phyloP scores from a whole-genome alignment of 371 early-diverging fungal species.

The Apophysomyces variabilis region DNA sequence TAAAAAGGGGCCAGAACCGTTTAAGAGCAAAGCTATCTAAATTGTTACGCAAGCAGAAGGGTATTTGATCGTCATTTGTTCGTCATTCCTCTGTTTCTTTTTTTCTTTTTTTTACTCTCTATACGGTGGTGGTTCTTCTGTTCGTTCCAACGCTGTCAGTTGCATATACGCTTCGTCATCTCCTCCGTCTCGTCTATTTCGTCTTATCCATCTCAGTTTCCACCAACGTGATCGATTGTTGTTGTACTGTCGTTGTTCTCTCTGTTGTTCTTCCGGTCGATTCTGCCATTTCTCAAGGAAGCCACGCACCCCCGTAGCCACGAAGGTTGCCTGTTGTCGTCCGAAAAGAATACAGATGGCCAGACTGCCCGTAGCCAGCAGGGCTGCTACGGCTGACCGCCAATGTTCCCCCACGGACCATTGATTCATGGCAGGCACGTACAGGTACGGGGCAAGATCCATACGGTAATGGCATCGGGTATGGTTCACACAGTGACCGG shows the following conservation, averaged over 20 bases:
- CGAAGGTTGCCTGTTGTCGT: constrained; percentile 33
- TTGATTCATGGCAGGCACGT: constrained; percentile 31
- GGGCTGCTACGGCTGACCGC: constrained; percentile 38
- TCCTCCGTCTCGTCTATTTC: constrained; percentile 8
- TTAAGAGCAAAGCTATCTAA: no score
- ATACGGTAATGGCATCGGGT: constrained; percentile 36
- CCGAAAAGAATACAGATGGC: constrained; percentile 36
- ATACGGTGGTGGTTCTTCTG: constrained; percentile 46
- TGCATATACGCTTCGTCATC: constrained; percentile 39
- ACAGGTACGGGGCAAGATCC: constrained; percentile 43
- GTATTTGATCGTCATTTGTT: not conserved
- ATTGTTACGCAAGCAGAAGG: not conserved
- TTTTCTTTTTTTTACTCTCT: constrained; percentile 19
- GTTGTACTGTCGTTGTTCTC: not conserved
- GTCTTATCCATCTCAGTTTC: constrained; percentile 42
- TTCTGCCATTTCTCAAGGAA: constrained; percentile 45
- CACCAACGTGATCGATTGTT: constrained; percentile 29
- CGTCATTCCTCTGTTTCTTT: no score
- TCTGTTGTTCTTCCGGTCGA: constrained; percentile 17
- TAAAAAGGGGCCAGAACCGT: not conserved
- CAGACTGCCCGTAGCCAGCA: constrained; percentile 39
- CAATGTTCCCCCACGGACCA: constrained; percentile 53
- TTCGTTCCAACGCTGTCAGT: constrained; percentile 26
- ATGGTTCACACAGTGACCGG: constrained; percentile 46
- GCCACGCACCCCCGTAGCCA: constrained; percentile 26